Percentiles rank a stretch among this genome's conserved stretches.
Conservation (phyloP, 192 early-diverging fungal genomes). For the Umbelopsis isabellina region DNA sequence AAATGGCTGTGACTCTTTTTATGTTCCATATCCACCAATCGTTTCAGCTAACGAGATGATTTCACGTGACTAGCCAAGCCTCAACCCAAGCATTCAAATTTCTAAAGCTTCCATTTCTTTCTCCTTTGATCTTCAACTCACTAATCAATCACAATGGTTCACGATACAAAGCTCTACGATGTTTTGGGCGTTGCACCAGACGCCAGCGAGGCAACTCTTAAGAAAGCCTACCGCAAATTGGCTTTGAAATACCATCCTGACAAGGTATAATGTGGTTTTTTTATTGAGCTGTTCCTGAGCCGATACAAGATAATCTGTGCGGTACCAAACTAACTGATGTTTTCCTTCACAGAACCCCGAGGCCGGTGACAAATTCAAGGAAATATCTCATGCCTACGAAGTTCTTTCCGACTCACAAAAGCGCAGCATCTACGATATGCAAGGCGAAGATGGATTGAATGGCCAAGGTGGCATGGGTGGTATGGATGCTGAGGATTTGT, state of each 20-base stretch:
- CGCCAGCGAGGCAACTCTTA: constrained; percentile 84
- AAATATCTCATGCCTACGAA: constrained; percentile 98
- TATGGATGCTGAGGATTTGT: constrained; percentile 92
- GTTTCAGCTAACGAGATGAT: too few species aligned
- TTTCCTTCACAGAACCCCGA: constrained; percentile 72
- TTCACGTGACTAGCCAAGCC: constrained; percentile 17
- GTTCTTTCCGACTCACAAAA: constrained; percentile 91
- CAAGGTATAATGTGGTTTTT: constrained; percentile 57
- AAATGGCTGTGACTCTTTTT: constrained; percentile 14
- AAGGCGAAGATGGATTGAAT: constrained; percentile 89
- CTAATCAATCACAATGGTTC: constrained; percentile 44
- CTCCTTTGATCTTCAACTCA: constrained; percentile 19
- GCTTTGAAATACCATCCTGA: constrained; percentile 91
- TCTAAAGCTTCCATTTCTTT: constrained; percentile 28
- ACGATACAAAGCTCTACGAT: constrained; percentile 93
- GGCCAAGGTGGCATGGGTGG: constrained; percentile 72
- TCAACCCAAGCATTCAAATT: constrained; percentile 1
- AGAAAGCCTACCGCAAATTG: constrained; percentile 98
- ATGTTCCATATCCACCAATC: too few species aligned
- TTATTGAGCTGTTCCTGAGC: background rate
- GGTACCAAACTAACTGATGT: too few species aligned
- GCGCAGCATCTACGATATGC: constrained; percentile 92
- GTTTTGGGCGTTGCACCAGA: constrained; percentile 77
- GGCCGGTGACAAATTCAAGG: constrained; percentile 94
- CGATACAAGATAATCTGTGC: too few species aligned